Conservation (phyloP, 495 filamentous ascomycete genomes). For the Acidomyces sp. region DNA sequence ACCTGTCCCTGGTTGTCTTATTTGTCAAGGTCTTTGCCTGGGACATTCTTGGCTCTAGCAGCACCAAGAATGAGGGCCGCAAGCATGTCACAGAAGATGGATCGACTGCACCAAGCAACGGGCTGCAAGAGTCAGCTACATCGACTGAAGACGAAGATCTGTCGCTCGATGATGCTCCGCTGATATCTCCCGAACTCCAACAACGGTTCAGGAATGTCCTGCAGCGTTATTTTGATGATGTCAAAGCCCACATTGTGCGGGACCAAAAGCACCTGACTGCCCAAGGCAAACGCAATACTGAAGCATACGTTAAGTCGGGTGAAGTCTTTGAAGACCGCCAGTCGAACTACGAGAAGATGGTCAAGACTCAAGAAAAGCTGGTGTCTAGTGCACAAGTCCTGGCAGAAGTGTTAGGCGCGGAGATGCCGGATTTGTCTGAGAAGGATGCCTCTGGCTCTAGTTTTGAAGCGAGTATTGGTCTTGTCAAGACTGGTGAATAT, state of each 20-base stretch:
- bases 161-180: slow-evolving; percentile 48
- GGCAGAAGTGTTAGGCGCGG: slow-evolving; percentile 74
- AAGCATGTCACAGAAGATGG: slow-evolving; percentile 82
- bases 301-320: slow-evolving; percentile 96
- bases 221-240: slow-evolving; percentile 81
- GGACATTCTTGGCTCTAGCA: slow-evolving; percentile 77
- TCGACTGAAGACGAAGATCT: slow-evolving; percentile 33
- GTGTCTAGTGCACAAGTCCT: slow-evolving; percentile 82
- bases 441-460: slow-evolving; percentile 53
- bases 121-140: slow-evolving; percentile 37
- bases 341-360: slow-evolving; percentile 81
- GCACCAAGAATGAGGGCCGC: slow-evolving; percentile 53
- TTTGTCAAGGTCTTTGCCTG: slow-evolving; percentile 95
- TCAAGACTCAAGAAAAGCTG: slow-evolving; percentile 83
- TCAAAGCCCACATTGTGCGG: slow-evolving; percentile 73
- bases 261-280: slow-evolving; percentile 74
- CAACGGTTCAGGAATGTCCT: slow-evolving; percentile 80
- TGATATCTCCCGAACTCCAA: slow-evolving; percentile 63
- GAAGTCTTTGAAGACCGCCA: slow-evolving; percentile 98
- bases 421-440: slow-evolving; percentile 88
- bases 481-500: slow-evolving; percentile 89
- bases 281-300: slow-evolving; percentile 86
- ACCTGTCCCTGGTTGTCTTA: slow-evolving; percentile 77
- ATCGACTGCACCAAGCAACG: slow-evolving; percentile 39
- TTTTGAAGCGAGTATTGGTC: slow-evolving; percentile 67